These are phyloP conservation scores for Thielaviopsis punctulata DNA, from an alignment of 2,329 filamentous ascomycete genomes.

Conservation along the genomic window DNA sequence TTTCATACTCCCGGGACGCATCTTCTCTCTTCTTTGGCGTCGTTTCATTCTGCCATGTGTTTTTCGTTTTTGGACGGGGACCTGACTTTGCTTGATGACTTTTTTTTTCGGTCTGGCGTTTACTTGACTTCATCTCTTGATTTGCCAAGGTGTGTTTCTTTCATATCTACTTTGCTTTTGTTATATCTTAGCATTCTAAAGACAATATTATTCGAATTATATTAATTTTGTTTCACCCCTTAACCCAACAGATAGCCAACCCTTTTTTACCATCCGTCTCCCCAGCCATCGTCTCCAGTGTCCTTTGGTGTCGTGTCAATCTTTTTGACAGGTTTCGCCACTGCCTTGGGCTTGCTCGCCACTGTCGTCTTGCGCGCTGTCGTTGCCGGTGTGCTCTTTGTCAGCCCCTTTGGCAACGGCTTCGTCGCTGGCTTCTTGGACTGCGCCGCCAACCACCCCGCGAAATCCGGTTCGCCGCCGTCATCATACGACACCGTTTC, in stretches of 20 bases:
- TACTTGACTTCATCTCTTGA: not conserved
- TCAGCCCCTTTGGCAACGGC: conserved; percentile 65
- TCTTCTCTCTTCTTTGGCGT: not conserved
- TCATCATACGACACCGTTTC: conserved; percentile 25
- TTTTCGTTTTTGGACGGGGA: not conserved
- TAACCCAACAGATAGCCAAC: too few species aligned
- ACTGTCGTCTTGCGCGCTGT: conserved; percentile 24
- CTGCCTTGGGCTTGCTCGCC: conserved; percentile 2
- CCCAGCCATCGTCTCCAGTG: conserved; percentile 44
- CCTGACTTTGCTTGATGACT: not conserved
- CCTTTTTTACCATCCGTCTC: conserved; percentile 46
- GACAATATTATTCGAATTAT: not conserved
- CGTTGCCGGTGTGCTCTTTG: conserved; percentile 33
- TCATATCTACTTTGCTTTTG: not conserved
- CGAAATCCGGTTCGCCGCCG: conserved; percentile 87
- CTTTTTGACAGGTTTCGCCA: conserved; percentile 38
- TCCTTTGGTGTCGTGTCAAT: conserved; percentile 51
- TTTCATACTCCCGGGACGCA: not conserved
- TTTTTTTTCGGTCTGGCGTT: not conserved
- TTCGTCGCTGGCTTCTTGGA: conserved; percentile 48
- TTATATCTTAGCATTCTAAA: not conserved
- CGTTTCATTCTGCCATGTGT: not conserved
- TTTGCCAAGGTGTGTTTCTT: not conserved
- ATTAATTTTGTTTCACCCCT: not conserved
- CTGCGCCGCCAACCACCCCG: conserved; percentile 83